Conservation (phyloP, 306 rosid genomes). For the Sophora flavescens region DNA sequence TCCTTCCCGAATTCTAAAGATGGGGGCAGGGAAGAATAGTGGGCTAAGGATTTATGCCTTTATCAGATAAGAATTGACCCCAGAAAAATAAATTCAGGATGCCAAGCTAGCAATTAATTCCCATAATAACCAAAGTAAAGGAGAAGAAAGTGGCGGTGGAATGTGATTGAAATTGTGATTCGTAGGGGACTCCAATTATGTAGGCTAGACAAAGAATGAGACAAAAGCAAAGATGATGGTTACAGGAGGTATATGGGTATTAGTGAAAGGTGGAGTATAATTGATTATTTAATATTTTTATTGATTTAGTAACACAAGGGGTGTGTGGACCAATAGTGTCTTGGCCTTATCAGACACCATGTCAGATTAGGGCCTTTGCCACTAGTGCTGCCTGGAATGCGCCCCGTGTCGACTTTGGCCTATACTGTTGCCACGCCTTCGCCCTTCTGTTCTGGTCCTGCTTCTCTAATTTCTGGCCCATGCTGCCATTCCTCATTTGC, state of each 20-base stretch:
- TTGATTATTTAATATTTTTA: neutral
- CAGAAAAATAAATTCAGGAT: neutral
- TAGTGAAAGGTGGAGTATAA: constrained; percentile 2
- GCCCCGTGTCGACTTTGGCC: constrained; percentile 32
- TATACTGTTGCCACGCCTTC: constrained; percentile 36
- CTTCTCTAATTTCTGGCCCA: constrained; percentile 38
- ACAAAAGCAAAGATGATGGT: constrained; percentile 32
- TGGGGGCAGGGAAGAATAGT: neutral
- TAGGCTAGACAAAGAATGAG: constrained; percentile 43
- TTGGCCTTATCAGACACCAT: constrained; percentile 45
- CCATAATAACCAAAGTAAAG: neutral
- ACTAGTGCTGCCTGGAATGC: constrained; percentile 13
- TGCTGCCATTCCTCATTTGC: constrained; percentile 38
- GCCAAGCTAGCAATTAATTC: neutral
- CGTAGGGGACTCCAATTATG: neutral
- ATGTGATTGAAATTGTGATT: constrained; percentile 8
- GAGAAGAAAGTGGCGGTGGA: neutral
- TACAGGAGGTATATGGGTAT: constrained; percentile 21
- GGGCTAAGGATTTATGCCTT: no score
- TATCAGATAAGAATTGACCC: neutral
- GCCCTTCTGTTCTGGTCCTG: constrained; percentile 21
- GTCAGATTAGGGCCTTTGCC: constrained; percentile 35
- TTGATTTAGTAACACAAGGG: constrained; percentile 38
- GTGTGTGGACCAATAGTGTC: constrained; percentile 47
- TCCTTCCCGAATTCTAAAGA: neutral